Evolutionary conservation across 371 early-diverging fungal genomes (phyloP), one percentile per base, ranked within the genome.

Genomic region (Gilbertella persicaria): DNA sequence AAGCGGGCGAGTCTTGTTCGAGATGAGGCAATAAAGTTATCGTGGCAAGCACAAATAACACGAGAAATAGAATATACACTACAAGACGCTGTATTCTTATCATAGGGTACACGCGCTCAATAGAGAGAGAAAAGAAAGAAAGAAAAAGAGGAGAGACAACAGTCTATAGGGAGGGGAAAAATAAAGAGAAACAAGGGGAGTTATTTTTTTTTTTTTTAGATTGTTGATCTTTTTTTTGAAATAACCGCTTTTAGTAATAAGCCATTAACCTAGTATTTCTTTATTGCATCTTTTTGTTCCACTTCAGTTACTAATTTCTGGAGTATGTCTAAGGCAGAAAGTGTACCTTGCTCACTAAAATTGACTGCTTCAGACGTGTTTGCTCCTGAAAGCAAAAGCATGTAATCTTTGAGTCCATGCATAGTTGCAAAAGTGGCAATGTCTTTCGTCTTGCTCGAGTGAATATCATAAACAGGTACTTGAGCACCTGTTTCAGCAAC

Each of bases 381-480:
- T 2, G 53, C 43, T 13, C 73, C 73, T 1, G 69, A 51, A 24
- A 64, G 57, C 6, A 77, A 55, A 19, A 58, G 47, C 71, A 69
- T 71, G 25, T 71, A 73, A 35, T 71, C 69, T 0, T 53, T 21
- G 0, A 56, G 45, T 4, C 64, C 61, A 4, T 63, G 53, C 12
- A 53, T 14, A 6, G 62, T 58, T 0, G 71, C 71, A 55, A 63
- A 44, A 10, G 64, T 50, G 0, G 62, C 55, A 33, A 77, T 77
- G 39, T 77, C 77, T 17, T 62, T 63, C 39, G 71, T 77, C 26
- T 65, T 68, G 13, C 71, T 45, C 5, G 73, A 73, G 17, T 77
- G 73, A 19, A 77, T 69, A 41, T 69, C 69, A 36, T 77, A 73
- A 7, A 21, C 14, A 5, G 73, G 77, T 17, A 69, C 56, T 6